Evolutionary conservation across 108 stramenopile genomes (phyloP).

Genomic region (Parietichytrium sp.): DNA sequence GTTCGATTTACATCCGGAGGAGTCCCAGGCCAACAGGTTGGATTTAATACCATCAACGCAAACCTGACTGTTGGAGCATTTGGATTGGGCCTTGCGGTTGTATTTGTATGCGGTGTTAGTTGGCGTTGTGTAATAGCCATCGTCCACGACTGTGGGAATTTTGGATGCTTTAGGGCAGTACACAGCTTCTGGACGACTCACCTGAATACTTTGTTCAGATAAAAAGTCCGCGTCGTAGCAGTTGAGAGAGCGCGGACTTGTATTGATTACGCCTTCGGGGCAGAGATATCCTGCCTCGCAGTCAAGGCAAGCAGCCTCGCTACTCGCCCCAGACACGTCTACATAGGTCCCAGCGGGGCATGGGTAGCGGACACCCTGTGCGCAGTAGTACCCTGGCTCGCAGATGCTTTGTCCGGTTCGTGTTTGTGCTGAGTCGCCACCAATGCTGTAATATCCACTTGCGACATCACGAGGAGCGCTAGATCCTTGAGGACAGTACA

Average conservation of each 20-base stretch:
- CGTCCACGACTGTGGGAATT: not conserved
- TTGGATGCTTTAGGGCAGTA: not conserved
- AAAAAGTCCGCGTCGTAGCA: not conserved
- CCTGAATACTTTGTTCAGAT: too few species aligned
- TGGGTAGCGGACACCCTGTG: not conserved
- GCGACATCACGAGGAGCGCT: not conserved
- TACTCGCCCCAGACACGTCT: not conserved
- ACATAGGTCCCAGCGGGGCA: not conserved
- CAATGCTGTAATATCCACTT: not conserved
- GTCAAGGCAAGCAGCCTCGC: not conserved
- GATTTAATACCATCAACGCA: not conserved
- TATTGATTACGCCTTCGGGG: not conserved
- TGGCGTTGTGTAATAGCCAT: not conserved
- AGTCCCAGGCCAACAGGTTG: not conserved
- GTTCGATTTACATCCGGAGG: not conserved
- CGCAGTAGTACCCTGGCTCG: conserved; percentile 8
- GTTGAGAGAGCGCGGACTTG: not conserved
- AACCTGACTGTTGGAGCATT: not conserved
- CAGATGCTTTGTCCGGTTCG: not conserved
- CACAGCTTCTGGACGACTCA: too few species aligned
- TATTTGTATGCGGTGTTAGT: not conserved
- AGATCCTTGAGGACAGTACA: not conserved
- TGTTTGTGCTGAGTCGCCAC: not conserved
- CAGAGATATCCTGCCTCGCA: not conserved
- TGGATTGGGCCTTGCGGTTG: not conserved